Base-by-base conservation (phyloP, 108 stramenopile genomes). In the Epipyxis sp. region DNA sequence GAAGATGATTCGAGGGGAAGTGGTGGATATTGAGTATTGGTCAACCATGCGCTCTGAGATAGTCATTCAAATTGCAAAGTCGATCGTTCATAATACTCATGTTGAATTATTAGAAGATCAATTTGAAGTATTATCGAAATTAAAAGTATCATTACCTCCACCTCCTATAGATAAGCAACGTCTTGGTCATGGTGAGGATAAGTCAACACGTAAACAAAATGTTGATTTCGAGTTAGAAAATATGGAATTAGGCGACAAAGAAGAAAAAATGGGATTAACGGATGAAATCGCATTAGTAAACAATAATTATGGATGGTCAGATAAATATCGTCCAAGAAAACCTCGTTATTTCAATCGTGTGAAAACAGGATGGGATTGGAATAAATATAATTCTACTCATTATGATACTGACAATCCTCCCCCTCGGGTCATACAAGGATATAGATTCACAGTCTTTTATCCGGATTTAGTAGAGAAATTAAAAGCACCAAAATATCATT, bases 331-430 rank as follows among this genome's bases (percentile, higher is more conserved):
- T 39, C 95, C 97, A 20, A 90, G 98, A 34, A 98, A 98, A 76
- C 98, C 98, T 1, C 91, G 97, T 2, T 99, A 97, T 89, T 95
- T 97, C 88, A 96, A 98, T 88, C 93, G 96, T 13, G 96, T 99
- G 72, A 91, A 92, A 80, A 95, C 97, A 6, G 98, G 98, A 2
- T 98, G 94, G 72, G 97, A 97, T 81, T 95, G 98, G 95, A 99
- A 96, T 90, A 91, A 92, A 83, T 97, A 99, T 92, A 99, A 99
- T 83, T 94, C 94, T 80, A 94, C 95, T 6, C 96, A 99, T 82
- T 98, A 88, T 69, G 97, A 98, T 88, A 88, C 89, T 69, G 99
- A 98, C 74, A 97, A 96, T 78, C 99, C 99, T 40, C 99, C 99
- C 16, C 99, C 99, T n/a, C 96, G 97, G 85, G 71, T 46, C 34